Conservation (phyloP, 768 basidiomycete species). For the Calocybe gangraenosa region DNA sequence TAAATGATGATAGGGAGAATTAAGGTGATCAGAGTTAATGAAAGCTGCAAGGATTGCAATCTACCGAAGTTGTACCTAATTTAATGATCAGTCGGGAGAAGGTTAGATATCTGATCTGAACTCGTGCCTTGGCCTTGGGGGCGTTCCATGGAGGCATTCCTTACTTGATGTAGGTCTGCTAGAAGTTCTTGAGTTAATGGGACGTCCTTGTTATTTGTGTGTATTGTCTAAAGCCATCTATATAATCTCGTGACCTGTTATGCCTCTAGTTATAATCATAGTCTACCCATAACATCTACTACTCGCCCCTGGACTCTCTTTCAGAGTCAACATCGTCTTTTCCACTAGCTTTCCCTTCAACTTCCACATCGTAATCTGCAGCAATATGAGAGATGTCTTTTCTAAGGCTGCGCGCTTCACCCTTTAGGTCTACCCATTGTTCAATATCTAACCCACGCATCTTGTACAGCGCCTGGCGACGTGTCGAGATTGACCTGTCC, state of each 20-base stretch:
- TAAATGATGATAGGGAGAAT: slow-evolving; percentile 22
- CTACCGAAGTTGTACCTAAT: slow-evolving; percentile 20
- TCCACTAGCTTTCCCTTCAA: slow-evolving; percentile 2
- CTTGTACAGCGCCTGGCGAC: slow-evolving; percentile 53
- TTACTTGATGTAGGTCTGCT: not conserved
- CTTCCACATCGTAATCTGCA: slow-evolving; percentile 46
- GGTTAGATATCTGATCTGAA: not conserved
- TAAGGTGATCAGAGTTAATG: not conserved
- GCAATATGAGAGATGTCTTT: slow-evolving; percentile 55
- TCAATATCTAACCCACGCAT: slow-evolving; percentile 59
- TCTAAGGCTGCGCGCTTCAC: slow-evolving; percentile 44
- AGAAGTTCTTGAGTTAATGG: too few relatives aligned
- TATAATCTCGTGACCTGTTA: too few relatives aligned
- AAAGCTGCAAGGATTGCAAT: slow-evolving; percentile 2
- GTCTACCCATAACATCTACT: too few relatives aligned
- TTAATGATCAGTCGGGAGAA: not conserved
- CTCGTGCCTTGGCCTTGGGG: slow-evolving; percentile 17
- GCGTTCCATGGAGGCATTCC: slow-evolving; percentile 20
- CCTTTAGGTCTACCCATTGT: slow-evolving; percentile 48
- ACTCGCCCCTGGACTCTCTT: too few relatives aligned
- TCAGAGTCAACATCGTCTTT: slow-evolving; percentile 5
- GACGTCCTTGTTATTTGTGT: too few relatives aligned
- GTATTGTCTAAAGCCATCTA: too few relatives aligned
- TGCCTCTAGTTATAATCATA: too few relatives aligned
- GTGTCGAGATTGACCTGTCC: slow-evolving; percentile 51